Conservation (phyloP, 257 asterid genomes). For the Solanum etuberosum region DNA sequence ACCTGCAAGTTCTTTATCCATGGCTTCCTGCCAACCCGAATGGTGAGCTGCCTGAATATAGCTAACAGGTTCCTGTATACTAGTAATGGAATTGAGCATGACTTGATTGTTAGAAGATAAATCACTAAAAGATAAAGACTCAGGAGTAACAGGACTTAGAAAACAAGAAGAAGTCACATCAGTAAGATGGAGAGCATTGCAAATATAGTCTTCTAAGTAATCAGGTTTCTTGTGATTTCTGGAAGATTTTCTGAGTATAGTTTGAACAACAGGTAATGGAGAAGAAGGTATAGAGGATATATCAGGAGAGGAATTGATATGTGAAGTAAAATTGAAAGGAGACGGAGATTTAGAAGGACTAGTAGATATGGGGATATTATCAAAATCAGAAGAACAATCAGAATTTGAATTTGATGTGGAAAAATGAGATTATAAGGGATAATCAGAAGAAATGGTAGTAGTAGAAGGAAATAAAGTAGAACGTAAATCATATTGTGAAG, state of each 20-base stretch:
- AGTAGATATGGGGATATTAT: background rate
- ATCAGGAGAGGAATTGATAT: background rate
- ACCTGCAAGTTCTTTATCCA: too few species aligned
- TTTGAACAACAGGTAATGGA: background rate
- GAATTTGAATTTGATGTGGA: background rate
- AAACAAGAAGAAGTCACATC: too few species aligned
- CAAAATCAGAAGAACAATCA: too few species aligned
- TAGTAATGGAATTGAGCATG: background rate
- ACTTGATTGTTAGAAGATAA: background rate
- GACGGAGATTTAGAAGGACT: background rate
- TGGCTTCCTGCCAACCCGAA: background rate
- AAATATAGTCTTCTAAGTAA: too few species aligned
- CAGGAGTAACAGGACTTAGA: too few species aligned
- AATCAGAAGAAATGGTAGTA: background rate
- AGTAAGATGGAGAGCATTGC: too few species aligned
- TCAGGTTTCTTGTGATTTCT: too few species aligned
- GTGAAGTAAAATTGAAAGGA: background rate
- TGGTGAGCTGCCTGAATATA: background rate
- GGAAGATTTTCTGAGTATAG: background rate
- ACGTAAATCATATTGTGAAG: background rate
- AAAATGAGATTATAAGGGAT: background rate
- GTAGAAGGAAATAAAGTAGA: background rate
- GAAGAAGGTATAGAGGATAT: background rate
- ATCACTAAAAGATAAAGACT: too few species aligned
- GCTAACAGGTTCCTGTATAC: background rate